Percentiles rank a stretch among this genome's conserved stretches.
Conservation (phyloP, 106 monocot species). For the Apostasia ramifera region DNA sequence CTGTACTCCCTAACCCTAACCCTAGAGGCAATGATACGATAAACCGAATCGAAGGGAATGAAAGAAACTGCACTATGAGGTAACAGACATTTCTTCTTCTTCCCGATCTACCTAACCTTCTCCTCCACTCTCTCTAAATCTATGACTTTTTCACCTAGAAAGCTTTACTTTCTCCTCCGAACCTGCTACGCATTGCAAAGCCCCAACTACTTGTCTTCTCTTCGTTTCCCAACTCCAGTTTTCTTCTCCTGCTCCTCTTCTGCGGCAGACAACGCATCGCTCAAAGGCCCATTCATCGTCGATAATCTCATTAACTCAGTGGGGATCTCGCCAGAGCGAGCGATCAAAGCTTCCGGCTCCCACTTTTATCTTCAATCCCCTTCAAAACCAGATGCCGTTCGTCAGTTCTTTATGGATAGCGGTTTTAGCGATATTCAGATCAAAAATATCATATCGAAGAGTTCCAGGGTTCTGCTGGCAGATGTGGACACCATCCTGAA, state of each 20-base stretch:
- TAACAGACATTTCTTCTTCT: too few relatives aligned
- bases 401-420: constrained; percentile 1
- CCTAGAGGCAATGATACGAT: too few relatives aligned
- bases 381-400: constrained; percentile 21
- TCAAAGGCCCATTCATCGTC: constrained; percentile 3
- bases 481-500: constrained; percentile 22
- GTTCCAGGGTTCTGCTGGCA: constrained; percentile 16
- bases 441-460: not conserved
- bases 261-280: not conserved
- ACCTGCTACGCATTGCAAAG: not conserved
- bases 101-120: too few relatives aligned
- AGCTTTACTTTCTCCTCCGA: too few relatives aligned
- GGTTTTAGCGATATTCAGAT: constrained; percentile 18
- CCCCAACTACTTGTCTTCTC: not conserved
- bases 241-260: constrained; percentile 1
- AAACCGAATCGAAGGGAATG: too few relatives aligned
- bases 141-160: too few relatives aligned
- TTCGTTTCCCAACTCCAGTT: not conserved
- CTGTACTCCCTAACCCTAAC: too few relatives aligned
- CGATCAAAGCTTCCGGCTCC: constrained; percentile 10
- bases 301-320: constrained; percentile 20
- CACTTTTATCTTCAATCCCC: constrained; percentile 15
- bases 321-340: constrained; percentile 24
- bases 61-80: too few relatives aligned
- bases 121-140: too few relatives aligned